Percentiles rank a stretch among this genome's conserved stretches.
phyloP scores from a whole-genome alignment of 2,329 filamentous ascomycete species.

The Colletotrichum sp. region DNA sequence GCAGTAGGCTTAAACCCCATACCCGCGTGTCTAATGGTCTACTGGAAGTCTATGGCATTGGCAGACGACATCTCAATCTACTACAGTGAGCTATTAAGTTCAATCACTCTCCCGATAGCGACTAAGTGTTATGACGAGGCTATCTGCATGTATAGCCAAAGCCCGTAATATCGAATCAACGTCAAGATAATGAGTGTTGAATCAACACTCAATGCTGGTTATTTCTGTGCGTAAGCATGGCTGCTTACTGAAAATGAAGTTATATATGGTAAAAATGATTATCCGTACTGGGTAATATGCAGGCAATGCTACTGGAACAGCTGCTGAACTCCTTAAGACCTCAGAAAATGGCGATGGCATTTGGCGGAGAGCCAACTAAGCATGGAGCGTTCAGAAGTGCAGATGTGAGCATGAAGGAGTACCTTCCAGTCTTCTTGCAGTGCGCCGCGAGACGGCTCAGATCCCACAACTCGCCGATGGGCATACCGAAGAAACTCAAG shows the following conservation, averaged over 20 bases:
- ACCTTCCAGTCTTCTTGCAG: slow-evolving; percentile 56
- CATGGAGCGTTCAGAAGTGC: slow-evolving; percentile 63
- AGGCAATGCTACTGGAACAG: background rate
- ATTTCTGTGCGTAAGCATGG: background rate
- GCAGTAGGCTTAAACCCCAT: background rate
- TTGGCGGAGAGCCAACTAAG: slow-evolving; percentile 52
- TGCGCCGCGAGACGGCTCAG: slow-evolving; percentile 57
- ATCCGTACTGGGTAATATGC: background rate
- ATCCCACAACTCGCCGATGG: slow-evolving; percentile 61
- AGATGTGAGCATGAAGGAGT: slow-evolving; percentile 67
- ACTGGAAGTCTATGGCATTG: background rate
- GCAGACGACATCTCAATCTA: background rate
- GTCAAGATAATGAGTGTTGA: background rate
- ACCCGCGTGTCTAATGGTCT: accelerated
- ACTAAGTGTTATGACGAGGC: accelerated
- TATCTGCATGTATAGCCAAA: background rate
- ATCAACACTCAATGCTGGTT: background rate
- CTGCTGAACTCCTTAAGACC: background rate
- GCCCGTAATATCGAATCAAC: background rate
- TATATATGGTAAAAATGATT: background rate
- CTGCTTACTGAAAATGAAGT: background rate
- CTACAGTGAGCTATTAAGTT: background rate
- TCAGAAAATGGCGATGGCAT: slow-evolving; percentile 51
- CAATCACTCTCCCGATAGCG: background rate
- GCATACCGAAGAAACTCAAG: slow-evolving; percentile 56